Conservation (phyloP, 768 basidiomycete genomes). For the Pleurotus tuber-regium region DNA sequence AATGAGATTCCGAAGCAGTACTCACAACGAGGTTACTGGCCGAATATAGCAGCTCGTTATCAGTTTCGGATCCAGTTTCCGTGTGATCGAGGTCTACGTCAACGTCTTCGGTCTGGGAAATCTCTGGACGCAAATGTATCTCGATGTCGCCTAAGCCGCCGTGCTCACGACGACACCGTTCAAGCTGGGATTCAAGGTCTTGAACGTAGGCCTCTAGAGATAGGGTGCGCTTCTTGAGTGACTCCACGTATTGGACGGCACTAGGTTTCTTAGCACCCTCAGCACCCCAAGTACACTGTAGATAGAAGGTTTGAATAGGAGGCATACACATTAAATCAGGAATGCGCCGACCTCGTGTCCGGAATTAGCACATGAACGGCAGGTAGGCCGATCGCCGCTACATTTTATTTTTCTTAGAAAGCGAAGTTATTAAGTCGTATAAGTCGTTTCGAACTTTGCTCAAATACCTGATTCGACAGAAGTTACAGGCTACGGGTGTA, state of each 20-base stretch:
- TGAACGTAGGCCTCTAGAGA: conserved; percentile 38
- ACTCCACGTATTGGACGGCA: conserved; percentile 45
- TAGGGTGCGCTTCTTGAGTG: conserved; percentile 38
- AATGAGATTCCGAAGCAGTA: conserved; percentile 10
- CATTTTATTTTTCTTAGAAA: conserved; percentile 42
- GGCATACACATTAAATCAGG: not conserved
- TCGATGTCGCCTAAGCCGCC: conserved; percentile 23
- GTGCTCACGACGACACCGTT: conserved; percentile 38
- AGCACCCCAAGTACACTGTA: conserved; percentile 43
- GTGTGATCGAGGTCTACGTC: conserved; percentile 20
- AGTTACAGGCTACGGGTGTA: conserved; percentile 34
- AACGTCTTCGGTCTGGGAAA: conserved; percentile 20
- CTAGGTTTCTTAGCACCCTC: conserved; percentile 39
- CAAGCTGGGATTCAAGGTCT: conserved; percentile 40
- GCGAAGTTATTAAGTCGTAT: conserved; percentile 2
- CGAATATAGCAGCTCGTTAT: conserved; percentile 32
- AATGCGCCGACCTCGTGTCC: conserved; percentile 34
- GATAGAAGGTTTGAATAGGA: not conserved
- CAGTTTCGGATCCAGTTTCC: conserved; percentile 19
- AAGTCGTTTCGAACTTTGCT: not conserved
- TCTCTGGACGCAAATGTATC: conserved; percentile 27
- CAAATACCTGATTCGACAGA: conserved; percentile 40
- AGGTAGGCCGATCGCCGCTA: conserved; percentile 42
- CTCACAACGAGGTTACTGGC: conserved; percentile 36
- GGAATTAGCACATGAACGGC: conserved; percentile 34